Evolutionary conservation across 441 rosid species (phyloP).

Genomic region (Populus tomentosa): DNA sequence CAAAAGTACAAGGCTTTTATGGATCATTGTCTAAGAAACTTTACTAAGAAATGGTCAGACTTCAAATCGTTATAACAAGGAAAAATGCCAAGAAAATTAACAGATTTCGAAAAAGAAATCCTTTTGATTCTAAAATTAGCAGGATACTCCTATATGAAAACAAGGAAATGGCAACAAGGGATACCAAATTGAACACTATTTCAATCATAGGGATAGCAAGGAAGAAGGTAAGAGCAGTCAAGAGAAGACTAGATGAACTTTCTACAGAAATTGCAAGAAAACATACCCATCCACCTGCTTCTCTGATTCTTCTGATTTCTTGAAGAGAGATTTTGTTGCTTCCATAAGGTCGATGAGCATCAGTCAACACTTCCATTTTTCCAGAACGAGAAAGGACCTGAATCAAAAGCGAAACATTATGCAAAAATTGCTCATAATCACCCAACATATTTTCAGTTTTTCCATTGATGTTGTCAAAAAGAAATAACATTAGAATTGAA

Average conservation of each 20-base stretch:
- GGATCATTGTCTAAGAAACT: neutral
- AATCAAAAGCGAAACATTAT: conserved; percentile 10
- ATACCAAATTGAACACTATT: neutral
- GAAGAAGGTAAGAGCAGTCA: conserved; percentile 6
- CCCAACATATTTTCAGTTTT: neutral
- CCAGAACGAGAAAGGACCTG: conserved; percentile 86
- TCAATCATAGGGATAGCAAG: neutral
- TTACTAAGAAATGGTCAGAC: neutral
- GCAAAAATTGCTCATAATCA: neutral
- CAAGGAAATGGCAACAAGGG: neutral
- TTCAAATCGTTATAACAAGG: neutral
- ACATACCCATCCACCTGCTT: conserved; percentile 99
- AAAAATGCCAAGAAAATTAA: neutral
- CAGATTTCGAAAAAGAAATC: neutral
- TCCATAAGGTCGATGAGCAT: conserved; percentile 88
- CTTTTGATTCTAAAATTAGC: neutral
- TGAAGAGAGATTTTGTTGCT: conserved; percentile 58
- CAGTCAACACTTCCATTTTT: conserved; percentile 57
- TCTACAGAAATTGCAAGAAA: conserved; percentile 17
- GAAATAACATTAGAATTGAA: neutral
- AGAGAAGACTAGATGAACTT: conserved; percentile 18
- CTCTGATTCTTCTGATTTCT: conserved; percentile 85
- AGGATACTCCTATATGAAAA: neutral
- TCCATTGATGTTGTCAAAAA: neutral
- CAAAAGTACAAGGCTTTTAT: neutral